phyloP scores from a whole-genome alignment of 805 yeast species.

The Suhomyces emberorum region DNA sequence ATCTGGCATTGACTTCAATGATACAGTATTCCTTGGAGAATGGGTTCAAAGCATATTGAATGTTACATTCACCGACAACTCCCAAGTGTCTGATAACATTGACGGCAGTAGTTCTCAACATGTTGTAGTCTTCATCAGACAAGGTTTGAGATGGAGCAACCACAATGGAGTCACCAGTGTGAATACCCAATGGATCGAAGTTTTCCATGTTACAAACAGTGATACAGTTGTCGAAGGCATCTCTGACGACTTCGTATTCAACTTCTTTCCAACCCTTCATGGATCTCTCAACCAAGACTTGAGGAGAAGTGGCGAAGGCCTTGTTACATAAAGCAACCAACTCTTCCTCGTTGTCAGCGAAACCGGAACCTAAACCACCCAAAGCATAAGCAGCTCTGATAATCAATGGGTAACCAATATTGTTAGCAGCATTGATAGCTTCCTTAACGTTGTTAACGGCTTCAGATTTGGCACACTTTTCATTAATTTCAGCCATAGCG shows the following conservation, averaged over 20 bases:
- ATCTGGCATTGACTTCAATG: constrained; percentile 96
- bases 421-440: constrained; percentile 79
- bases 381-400: constrained; percentile 96
- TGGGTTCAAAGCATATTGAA: constrained; percentile 95
- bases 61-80: constrained; percentile 99
- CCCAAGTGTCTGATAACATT: constrained; percentile 96
- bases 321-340: constrained; percentile 79
- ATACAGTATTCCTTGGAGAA: constrained; percentile 92
- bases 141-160: constrained; percentile 98
- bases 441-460: constrained; percentile 80
- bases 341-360: constrained; percentile 85
- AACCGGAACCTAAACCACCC: constrained; percentile 98
- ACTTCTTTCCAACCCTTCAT: constrained; percentile 99
- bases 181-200: constrained; percentile 97
- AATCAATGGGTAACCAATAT: constrained; percentile 91
- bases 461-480: constrained; percentile 91
- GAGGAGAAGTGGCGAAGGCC: constrained; percentile 95
- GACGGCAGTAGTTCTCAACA: constrained; percentile 97
- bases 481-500: constrained; percentile 92
- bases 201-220: constrained; percentile 99
- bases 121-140: constrained; percentile 94
- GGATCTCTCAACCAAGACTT: constrained; percentile 89
- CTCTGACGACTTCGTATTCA: constrained; percentile 98
- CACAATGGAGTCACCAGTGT: constrained; percentile 98
- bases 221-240: constrained; percentile 94